Conservation (phyloP, 768 basidiomycete genomes). For the Candolleomyces efflorescens region DNA sequence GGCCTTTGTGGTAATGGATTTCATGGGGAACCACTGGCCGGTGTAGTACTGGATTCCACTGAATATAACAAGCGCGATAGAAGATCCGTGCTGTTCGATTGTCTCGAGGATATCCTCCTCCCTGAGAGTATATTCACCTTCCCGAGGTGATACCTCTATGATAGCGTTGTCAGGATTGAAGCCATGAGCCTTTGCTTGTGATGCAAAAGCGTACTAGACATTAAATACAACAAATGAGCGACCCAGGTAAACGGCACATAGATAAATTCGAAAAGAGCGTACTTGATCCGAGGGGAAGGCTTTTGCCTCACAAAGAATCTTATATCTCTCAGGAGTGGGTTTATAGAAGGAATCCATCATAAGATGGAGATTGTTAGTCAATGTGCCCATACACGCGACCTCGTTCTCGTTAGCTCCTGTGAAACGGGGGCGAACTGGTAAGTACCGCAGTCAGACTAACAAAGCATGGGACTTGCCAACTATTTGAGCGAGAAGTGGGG, state of each 20-base stretch:
- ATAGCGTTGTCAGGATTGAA: conserved; percentile 69
- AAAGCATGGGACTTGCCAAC: conserved; percentile 55
- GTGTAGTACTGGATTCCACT: conserved; percentile 97
- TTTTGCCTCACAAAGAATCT: conserved; percentile 90
- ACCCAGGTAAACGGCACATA: background rate
- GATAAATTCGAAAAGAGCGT: conserved; percentile 20
- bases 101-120: conserved; percentile 82
- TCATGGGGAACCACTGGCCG: conserved; percentile 90
- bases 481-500: conserved; percentile 71
- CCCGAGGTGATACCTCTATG: conserved; percentile 73
- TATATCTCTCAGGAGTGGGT: conserved; percentile 79
- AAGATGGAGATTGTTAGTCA: conserved; percentile 94
- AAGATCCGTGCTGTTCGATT: conserved; percentile 67
- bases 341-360: conserved; percentile 94
- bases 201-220: conserved; percentile 88
- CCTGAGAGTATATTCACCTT: conserved; percentile 80
- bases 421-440: conserved; percentile 17
- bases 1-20: conserved; percentile 77
- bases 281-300: conserved; percentile 98
- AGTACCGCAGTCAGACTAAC: conserved; percentile 13
- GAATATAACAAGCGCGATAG: conserved; percentile 88
- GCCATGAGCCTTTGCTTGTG: conserved; percentile 82
- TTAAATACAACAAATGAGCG: conserved; percentile 4
- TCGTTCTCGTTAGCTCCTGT: conserved; percentile 83
- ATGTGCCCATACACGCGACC: conserved; percentile 92